Evolutionary conservation across 345 rosid genomes (phyloP), one percentile per base, ranked within the genome.

Genomic region (Stellera chamaejasme): DNA sequence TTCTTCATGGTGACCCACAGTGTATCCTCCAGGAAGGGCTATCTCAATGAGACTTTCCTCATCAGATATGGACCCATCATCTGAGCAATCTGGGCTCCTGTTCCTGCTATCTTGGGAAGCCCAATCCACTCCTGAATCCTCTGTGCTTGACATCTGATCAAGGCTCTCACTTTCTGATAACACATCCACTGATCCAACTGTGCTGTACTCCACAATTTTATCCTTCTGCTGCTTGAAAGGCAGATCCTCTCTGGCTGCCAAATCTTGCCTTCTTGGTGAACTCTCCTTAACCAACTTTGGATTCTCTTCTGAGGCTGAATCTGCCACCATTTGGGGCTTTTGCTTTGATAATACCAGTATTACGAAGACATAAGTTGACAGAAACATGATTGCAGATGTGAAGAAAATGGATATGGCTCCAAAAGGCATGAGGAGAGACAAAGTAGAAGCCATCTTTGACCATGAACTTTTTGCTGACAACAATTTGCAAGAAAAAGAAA

Each of bases 1-100:
- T 10, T 71, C 45, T 10, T 66, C 48, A 14, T 49, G 25, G 32
- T 73, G 68, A 48, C 75, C 67, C 62, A 81, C 63, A 43, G 67
- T 83, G 49, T 82, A 81, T 28, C 91, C 87, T 14, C 82, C 69
- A 4, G 91, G 85, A 58, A 85, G 79, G 12, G 89, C 69, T 54
- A 89, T 83, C 68, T 89, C 97, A 56, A 89, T 77, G 44, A 82
- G 77, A 54, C 82, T 72, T 48, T 81, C 97, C 56, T 89, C 94
- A 25, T 88, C 88, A 1, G 87, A 76, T 14, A 88, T 85, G 10
- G 77, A 81, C 23, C 77, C 85, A 1, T 80, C 56, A 28, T 61
- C 77, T 0, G 84, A 66, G 56, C 59, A 66, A 57, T 79, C 82
- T 0, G 59, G 68, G 54, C 75, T 77, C 43, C 19, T 63, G 44